These are phyloP conservation scores for Beauveria rudraprayagi DNA, from an alignment of 2,329 filamentous ascomycete genomes.

Conservation along the genomic window DNA sequence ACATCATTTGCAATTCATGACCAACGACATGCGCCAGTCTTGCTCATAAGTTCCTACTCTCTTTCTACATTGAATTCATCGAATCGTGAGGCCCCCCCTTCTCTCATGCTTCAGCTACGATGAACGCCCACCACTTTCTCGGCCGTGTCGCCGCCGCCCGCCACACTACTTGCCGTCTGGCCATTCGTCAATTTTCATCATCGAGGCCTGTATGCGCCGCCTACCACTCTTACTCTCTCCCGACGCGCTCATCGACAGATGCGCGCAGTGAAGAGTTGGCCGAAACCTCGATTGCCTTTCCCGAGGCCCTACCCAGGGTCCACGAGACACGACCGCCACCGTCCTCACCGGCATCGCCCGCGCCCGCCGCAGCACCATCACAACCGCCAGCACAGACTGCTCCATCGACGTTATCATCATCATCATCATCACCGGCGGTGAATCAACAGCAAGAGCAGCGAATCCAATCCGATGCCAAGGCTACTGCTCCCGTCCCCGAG, in stretches of 20 bases:
- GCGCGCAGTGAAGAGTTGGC: slow-evolving; percentile 35
- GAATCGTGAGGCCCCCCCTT: neutral
- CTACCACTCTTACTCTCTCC: slow-evolving; percentile 47
- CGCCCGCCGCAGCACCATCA: slow-evolving; percentile 15
- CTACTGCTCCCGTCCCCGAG: slow-evolving; percentile 49
- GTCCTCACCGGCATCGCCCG: slow-evolving; percentile 14
- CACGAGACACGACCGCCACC: slow-evolving; percentile 44
- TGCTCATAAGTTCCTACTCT: neutral
- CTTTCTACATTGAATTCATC: neutral
- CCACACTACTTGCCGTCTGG: slow-evolving; percentile 30
- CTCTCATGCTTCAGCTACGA: slow-evolving; percentile 22
- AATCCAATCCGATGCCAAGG: neutral
- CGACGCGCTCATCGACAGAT: slow-evolving; percentile 31
- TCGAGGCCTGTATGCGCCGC: slow-evolving; percentile 24
- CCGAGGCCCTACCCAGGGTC: slow-evolving; percentile 37
- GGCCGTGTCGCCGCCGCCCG: slow-evolving; percentile 32
- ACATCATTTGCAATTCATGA: neutral
- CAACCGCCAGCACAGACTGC: slow-evolving; percentile 8
- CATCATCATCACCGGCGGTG: slow-evolving; percentile 7
- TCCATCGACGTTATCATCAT: neutral
- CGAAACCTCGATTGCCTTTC: slow-evolving; percentile 40
- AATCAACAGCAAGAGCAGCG: slow-evolving; percentile 5
- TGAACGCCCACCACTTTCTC: slow-evolving; percentile 36
- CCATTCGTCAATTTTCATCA: slow-evolving; percentile 34
- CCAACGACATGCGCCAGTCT: neutral